phyloP scores from a whole-genome alignment of 768 basidiomycete species.

The Amanita pallidorosea region DNA sequence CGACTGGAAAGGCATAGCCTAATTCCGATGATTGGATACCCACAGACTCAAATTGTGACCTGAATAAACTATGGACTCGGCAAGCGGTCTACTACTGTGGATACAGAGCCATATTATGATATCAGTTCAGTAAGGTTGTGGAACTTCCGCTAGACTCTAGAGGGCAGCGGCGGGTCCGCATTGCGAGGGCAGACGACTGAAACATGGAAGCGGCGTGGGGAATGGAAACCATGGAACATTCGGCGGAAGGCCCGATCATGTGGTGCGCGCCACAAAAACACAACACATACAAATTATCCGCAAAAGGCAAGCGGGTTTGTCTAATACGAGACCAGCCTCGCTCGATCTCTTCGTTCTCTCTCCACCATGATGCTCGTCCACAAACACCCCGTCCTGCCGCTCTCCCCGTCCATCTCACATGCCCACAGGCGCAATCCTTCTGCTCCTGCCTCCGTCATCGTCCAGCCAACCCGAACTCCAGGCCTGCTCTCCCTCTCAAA shows the following conservation, averaged over 20 bases:
- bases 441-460: constrained; percentile 4
- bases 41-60: constrained; percentile 4
- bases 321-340: constrained; percentile 2
- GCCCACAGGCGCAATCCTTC: constrained; percentile 4
- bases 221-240: constrained; percentile 4
- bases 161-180: no score
- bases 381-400: neutral
- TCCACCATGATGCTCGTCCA: constrained; percentile 7
- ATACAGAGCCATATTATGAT: no score
- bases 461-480: constrained; percentile 6
- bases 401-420: neutral
- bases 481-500: constrained; percentile 7
- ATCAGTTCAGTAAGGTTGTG: no score
- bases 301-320: neutral
- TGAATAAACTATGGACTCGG: neutral
- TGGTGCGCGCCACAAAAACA: constrained; percentile 1
- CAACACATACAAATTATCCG: neutral
- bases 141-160: no score
- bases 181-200: neutral
- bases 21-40: neutral
- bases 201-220: neutral
- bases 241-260: constrained; percentile 6
- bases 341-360: neutral
- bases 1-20: neutral
- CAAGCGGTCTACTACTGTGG: no score